Evolutionary conservation across 2,329 filamentous ascomycete species (phyloP), one percentile per base, ranked within the genome.

Genomic region (Didymella segeticola): DNA sequence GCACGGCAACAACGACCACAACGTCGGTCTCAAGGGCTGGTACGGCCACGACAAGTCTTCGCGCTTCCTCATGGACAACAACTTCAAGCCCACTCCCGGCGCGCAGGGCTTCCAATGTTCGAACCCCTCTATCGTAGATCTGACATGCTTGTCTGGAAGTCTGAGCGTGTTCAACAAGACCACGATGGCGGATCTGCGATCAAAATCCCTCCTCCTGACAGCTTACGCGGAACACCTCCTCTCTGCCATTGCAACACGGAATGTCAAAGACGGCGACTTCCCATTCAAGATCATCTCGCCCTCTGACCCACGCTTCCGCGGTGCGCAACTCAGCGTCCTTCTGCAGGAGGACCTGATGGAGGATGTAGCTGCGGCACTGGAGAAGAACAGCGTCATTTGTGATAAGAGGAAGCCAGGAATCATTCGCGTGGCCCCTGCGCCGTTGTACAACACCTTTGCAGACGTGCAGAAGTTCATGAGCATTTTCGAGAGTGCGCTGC

Each of bases 401-500:
- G 92, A 96, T 69, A 89, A 95, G 81, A 81, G 92, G 60, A 90
- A 89, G 72, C 92, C 92, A 0, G 88, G 92, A 66, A 91, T 96
- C 19, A 89, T 96, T 47, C 82, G 92, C 1, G 88, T 96, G 1
- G 90, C 92, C 4, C 91, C 92, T 1, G 89, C 89, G 34, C 91
- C 92, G 7, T 73, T 96, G 62, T 96, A 96, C 75, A 93, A 93
- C 67, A 86, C 84, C 0, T 96, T 90, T 70, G 79, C 82, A 45
- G 92, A 96, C 66, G 88, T 92, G 11, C 68, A 65, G 48, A 61
- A 61, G 33, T 73, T 73, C 51, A 67, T 72, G 63, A 47, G 76
- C 39, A 77, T 84, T 5, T 85, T 87, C 56, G 66, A 76, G 25
- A 59, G 70, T 25, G 83, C 81, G 42, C 45, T 69, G 43, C 37